These are phyloP conservation scores for Endothia cerciana DNA, from an alignment of 2,329 filamentous ascomycete species.

Conservation along the genomic window DNA sequence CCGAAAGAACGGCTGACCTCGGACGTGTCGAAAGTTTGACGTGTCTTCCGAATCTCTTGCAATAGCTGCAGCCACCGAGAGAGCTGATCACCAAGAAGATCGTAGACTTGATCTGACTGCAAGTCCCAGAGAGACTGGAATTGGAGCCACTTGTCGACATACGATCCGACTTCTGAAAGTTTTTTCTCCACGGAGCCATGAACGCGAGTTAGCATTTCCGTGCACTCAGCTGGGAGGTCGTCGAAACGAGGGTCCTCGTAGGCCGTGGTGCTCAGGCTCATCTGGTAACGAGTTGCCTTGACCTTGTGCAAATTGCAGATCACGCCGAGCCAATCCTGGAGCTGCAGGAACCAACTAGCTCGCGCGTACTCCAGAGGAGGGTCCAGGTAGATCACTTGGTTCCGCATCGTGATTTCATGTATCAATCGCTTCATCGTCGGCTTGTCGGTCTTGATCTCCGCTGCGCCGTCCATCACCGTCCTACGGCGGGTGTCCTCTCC, in stretches of 20 bases:
- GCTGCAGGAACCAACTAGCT: slow-evolving; percentile 89
- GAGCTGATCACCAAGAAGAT: slow-evolving; percentile 86
- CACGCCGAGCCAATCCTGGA: slow-evolving; percentile 91
- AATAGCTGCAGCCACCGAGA: slow-evolving; percentile 92
- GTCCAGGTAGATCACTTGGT: slow-evolving; percentile 95
- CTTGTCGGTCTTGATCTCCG: slow-evolving; percentile 50
- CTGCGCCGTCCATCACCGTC: slow-evolving; percentile 45
- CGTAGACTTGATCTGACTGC: slow-evolving; percentile 93
- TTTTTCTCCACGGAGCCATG: slow-evolving; percentile 85
- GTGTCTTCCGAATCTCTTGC: slow-evolving; percentile 95
- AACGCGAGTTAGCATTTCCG: slow-evolving; percentile 75
- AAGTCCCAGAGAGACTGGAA: slow-evolving; percentile 99
- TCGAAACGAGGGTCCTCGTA: slow-evolving; percentile 75
- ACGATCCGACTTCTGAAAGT: slow-evolving; percentile 75
- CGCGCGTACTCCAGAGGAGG: slow-evolving; percentile 90
- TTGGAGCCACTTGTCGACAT: slow-evolving; percentile 97
- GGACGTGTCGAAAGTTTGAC: slow-evolving; percentile 95
- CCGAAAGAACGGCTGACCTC: slow-evolving; percentile 93
- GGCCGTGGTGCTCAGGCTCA: slow-evolving; percentile 72
- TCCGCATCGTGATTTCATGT: slow-evolving; percentile 96
- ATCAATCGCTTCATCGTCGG: slow-evolving; percentile 75
- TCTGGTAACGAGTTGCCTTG: slow-evolving; percentile 93
- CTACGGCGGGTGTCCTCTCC: slow-evolving; percentile 57
- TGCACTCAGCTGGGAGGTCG: slow-evolving; percentile 82
- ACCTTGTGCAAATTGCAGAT: slow-evolving; percentile 93